Evolutionary conservation across 192 early-diverging fungal species (phyloP).

Genomic region (Linnemannia hyalina): DNA sequence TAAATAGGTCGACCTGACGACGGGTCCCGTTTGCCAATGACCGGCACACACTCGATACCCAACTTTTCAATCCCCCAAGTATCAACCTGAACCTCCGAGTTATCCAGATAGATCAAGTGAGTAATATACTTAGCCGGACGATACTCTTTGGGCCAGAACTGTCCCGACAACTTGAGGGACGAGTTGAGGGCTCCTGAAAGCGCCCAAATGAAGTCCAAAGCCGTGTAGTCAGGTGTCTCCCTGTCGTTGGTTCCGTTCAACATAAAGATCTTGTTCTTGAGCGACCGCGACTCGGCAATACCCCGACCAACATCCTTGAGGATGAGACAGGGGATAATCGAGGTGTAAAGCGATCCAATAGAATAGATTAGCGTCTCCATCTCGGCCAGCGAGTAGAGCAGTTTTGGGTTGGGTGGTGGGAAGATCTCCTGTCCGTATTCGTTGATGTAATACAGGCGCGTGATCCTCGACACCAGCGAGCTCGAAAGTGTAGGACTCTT

Average conservation of each 20-base stretch:
- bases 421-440: slow-evolving; percentile 78
- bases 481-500: slow-evolving; percentile 29
- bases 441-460: slow-evolving; percentile 79
- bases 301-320: slow-evolving; percentile 75
- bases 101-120: slow-evolving; percentile 65
- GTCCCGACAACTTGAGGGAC: slow-evolving; percentile 47
- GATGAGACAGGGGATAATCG: slow-evolving; percentile 78
- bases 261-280: slow-evolving; percentile 75
- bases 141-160: slow-evolving; percentile 51
- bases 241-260: slow-evolving; percentile 79
- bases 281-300: slow-evolving; percentile 64
- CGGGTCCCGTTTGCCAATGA: slow-evolving; percentile 26
- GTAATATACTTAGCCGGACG: slow-evolving; percentile 60
- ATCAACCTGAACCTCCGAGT: slow-evolving; percentile 65
- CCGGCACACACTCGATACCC: slow-evolving; percentile 61
- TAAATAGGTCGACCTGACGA: slow-evolving; percentile 48
- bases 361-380: slow-evolving; percentile 75
- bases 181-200: slow-evolving; percentile 76
- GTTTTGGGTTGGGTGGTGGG: slow-evolving; percentile 72
- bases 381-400: slow-evolving; percentile 60
- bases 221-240: slow-evolving; percentile 77
- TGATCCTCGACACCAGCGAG: slow-evolving; percentile 61
- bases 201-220: slow-evolving; percentile 77
- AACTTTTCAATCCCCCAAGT: slow-evolving; percentile 57
- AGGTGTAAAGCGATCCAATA: slow-evolving; percentile 82